Evolutionary conservation across 2,329 filamentous ascomycete species (phyloP).

Genomic region (Sarocladium oryzae): DNA sequence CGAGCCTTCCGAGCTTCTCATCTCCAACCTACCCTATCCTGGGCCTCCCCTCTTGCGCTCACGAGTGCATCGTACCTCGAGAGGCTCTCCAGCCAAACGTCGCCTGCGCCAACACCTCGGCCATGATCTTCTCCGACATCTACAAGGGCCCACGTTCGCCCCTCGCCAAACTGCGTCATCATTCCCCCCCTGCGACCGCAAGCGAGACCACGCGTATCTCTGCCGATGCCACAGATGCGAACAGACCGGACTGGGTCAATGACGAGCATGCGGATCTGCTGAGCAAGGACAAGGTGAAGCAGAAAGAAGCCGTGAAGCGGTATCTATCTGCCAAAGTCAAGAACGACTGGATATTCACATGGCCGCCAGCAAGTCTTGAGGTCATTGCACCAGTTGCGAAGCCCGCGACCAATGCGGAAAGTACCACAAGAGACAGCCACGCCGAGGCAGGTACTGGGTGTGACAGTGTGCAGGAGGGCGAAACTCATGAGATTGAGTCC

Average conservation of each 20-base stretch:
- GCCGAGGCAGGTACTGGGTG: not conserved
- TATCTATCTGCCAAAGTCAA: constrained; percentile 48
- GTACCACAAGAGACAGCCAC: no score
- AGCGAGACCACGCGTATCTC: not conserved
- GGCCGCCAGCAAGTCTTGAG: constrained; percentile 34
- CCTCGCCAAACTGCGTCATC: constrained; percentile 43
- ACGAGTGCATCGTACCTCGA: no score
- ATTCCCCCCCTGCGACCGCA: constrained; percentile 16
- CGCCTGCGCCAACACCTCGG: no score
- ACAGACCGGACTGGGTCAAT: constrained; percentile 26
- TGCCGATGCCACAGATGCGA: not conserved
- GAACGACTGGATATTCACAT: constrained; percentile 54
- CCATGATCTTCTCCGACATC: constrained; percentile 55
- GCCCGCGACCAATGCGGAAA: not conserved
- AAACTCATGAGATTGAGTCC: constrained; percentile 10
- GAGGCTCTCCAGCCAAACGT: no score
- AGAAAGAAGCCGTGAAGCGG: constrained; percentile 55
- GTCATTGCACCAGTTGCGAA: not conserved
- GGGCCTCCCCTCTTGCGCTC: not conserved
- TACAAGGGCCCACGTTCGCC: constrained; percentile 51
- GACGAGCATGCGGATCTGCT: constrained; percentile 55
- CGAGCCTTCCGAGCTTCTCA: not conserved
- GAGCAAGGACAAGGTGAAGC: constrained; percentile 54
- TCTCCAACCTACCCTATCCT: not conserved
- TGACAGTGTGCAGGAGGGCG: not conserved